phyloP scores from a whole-genome alignment of 768 basidiomycete species.

The Fistulinella prunicolor region DNA sequence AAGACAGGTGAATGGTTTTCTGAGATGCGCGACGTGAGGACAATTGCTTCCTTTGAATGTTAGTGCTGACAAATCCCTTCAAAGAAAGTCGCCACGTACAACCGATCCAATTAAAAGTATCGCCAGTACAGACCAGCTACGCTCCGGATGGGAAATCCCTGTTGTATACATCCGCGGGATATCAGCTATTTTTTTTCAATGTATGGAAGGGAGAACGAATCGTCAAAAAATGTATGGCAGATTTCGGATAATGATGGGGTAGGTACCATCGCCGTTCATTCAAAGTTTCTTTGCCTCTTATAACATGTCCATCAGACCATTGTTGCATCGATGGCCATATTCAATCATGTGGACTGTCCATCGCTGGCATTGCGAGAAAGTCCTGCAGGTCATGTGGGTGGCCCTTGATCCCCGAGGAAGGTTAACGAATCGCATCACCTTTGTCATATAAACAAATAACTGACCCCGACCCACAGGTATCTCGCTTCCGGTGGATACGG shows the following conservation, averaged over 20 bases:
- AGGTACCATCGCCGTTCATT: neutral
- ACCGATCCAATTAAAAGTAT: slow-evolving; percentile 53
- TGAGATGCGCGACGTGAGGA: slow-evolving; percentile 84
- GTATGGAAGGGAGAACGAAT: slow-evolving; percentile 51
- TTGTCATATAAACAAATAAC: neutral
- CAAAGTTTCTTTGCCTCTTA: neutral
- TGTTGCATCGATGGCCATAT: slow-evolving; percentile 62
- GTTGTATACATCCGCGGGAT: slow-evolving; percentile 57
- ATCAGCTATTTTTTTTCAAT: slow-evolving; percentile 63
- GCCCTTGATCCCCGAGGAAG: slow-evolving; percentile 79
- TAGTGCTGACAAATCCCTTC: slow-evolving; percentile 8
- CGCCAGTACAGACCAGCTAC: slow-evolving; percentile 65
- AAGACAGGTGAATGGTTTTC: slow-evolving; percentile 71
- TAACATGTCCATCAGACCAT: slow-evolving; percentile 37
- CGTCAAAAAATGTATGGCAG: slow-evolving; percentile 51
- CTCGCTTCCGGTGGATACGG: slow-evolving; percentile 79
- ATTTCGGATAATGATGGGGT: slow-evolving; percentile 33
- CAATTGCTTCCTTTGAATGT: neutral
- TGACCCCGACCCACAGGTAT: slow-evolving; percentile 43
- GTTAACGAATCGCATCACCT: slow-evolving; percentile 29
- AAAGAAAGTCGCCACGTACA: slow-evolving; percentile 71
- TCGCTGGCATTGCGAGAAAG: slow-evolving; percentile 55
- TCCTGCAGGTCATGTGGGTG: slow-evolving; percentile 70
- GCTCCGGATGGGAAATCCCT: slow-evolving; percentile 69
- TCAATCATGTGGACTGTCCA: slow-evolving; percentile 76